These are phyloP conservation scores for Plasmopara viticola DNA, from an alignment of 352 stramenopile genomes.

Conservation along the genomic window DNA sequence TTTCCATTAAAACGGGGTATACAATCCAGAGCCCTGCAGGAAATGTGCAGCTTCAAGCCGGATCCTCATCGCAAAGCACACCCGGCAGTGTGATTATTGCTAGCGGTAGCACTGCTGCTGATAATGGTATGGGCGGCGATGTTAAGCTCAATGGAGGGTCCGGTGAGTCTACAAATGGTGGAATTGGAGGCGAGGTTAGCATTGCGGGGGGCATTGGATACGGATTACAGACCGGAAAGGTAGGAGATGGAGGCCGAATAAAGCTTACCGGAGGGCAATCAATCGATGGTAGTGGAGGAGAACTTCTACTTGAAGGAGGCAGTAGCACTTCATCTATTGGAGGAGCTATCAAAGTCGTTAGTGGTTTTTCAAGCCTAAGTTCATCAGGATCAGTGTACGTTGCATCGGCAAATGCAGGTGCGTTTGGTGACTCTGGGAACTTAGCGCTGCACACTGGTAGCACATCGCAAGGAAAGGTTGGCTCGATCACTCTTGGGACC, in stretches of 20 bases:
- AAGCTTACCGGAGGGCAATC: slow-evolving; percentile 31
- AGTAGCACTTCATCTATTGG: slow-evolving; percentile 38
- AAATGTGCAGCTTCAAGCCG: slow-evolving; percentile 25
- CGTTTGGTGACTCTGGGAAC: slow-evolving; percentile 36
- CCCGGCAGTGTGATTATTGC: slow-evolving; percentile 29
- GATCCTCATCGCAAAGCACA: slow-evolving; percentile 23
- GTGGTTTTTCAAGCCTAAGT: slow-evolving; percentile 37
- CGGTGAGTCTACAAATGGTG: slow-evolving; percentile 42
- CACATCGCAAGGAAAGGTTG: slow-evolving; percentile 30
- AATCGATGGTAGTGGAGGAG: slow-evolving; percentile 31
- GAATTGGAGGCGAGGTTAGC: slow-evolving; percentile 33
- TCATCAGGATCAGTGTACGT: slow-evolving; percentile 42
- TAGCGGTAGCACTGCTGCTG: slow-evolving; percentile 28
- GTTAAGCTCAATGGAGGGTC: slow-evolving; percentile 36
- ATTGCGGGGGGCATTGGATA: slow-evolving; percentile 34
- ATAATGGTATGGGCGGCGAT: slow-evolving; percentile 24
- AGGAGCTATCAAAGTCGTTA: slow-evolving; percentile 30
- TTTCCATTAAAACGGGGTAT: slow-evolving; percentile 26
- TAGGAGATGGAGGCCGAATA: slow-evolving; percentile 32
- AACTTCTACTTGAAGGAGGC: slow-evolving; percentile 30
- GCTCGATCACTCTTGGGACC: slow-evolving; percentile 40
- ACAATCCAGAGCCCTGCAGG: slow-evolving; percentile 16
- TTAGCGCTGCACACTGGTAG: slow-evolving; percentile 32
- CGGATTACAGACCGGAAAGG: slow-evolving; percentile 27
- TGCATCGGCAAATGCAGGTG: slow-evolving; percentile 27